Evolutionary conservation across 2,329 filamentous ascomycete genomes (phyloP).

Genomic region (Fusarium continuum): DNA sequence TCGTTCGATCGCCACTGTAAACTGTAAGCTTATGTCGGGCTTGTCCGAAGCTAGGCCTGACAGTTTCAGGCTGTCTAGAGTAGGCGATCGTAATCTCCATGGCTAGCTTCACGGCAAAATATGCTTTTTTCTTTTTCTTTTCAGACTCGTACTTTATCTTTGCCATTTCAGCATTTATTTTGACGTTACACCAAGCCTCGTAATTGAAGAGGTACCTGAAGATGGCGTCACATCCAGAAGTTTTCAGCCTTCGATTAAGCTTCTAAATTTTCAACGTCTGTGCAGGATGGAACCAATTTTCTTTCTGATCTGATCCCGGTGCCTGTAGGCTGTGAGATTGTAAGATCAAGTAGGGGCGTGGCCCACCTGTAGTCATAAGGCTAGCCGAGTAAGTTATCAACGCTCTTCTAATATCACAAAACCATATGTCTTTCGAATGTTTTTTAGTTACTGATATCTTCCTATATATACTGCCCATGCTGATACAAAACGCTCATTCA

Average conservation of each 20-base stretch:
- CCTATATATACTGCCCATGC: too few relatives aligned
- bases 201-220: neutral
- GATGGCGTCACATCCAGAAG: neutral
- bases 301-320: neutral
- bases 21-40: too few relatives aligned
- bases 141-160: rapidly evolving
- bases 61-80: neutral
- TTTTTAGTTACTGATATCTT: too few relatives aligned
- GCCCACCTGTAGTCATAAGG: neutral
- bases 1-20: too few relatives aligned
- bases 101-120: too few relatives aligned
- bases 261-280: conserved; percentile 7
- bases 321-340: too few relatives aligned
- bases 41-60: too few relatives aligned
- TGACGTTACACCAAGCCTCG: neutral
- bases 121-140: too few relatives aligned
- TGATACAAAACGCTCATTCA: too few relatives aligned
- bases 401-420: neutral
- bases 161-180: neutral
- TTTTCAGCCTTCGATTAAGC: neutral
- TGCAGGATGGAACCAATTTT: conserved; percentile 7
- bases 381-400: neutral
- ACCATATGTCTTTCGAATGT: neutral
- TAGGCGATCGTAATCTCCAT: conserved; percentile 9
- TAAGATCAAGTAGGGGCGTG: conserved; percentile 3